Base-by-base conservation (phyloP, 2,329 filamentous ascomycete species). In the Pleurostoma richardsiae region DNA sequence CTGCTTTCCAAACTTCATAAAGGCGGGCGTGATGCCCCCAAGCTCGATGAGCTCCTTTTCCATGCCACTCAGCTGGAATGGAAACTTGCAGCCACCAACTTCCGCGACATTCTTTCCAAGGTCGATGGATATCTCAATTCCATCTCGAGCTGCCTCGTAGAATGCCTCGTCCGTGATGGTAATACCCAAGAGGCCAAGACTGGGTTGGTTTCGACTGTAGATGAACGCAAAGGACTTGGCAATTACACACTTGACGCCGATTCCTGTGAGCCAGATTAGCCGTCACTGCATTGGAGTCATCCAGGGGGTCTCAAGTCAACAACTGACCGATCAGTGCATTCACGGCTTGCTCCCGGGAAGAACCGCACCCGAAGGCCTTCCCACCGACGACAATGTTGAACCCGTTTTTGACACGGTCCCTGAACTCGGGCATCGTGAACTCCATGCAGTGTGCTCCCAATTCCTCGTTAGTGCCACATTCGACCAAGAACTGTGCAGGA, bases 151-250 rank as follows among this genome's bases (percentile, higher is more conserved):
- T 1, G 56, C 51, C 4, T 64, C 58, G 46, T 64, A 72, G 51
- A 74, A 73, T 1, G 41, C 51, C 6, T 63, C 59, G 44, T 74
- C 64, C 0, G 49, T 43, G 10, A 76, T 62, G 2, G 56, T 59
- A 42, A 75, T 69, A 0, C 70, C 70, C 11, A 74, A 50, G 1
- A 75, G 61, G 1, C 72, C 72, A 0, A 74, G 54, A 33, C 60
- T 71, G 0, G 71, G 68, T 58, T 70, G 44, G 68, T 90, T 90
- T 3, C 88, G 72, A 57, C 74, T 76, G 62, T 94, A 95, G 62
- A 92, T 95, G 68, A 90, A 94, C 46, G 85, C 82, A 58, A 95
- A 91, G 67, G 83, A 90, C 42, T 86, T 88, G 0, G 86, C 77
- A 0, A 95, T 82, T 1, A 95, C 88, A 3, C 65, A 70, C 50